Conservation (phyloP, 2,329 filamentous ascomycete genomes). For the Scolecobasidium constrictum region DNA sequence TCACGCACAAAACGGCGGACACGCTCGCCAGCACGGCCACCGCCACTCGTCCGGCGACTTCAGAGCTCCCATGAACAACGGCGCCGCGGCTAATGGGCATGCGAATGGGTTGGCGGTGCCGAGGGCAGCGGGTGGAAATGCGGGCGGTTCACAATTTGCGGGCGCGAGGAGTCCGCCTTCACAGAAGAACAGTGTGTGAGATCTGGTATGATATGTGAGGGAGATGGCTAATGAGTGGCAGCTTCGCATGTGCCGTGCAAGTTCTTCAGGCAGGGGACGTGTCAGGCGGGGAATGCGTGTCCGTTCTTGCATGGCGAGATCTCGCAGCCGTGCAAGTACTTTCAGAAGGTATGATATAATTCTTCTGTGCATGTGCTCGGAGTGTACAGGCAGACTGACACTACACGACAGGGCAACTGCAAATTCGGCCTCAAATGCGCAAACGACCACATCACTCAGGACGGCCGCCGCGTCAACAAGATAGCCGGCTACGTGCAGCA, state of each 20-base stretch:
- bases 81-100: slow-evolving; percentile 18
- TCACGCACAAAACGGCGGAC: no score
- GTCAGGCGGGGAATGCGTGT: slow-evolving; percentile 90
- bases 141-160: slow-evolving; percentile 2
- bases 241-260: slow-evolving; percentile 98
- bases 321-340: slow-evolving; percentile 90
- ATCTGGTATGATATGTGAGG: neutral
- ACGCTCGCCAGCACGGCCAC: no score
- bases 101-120: slow-evolving; percentile 26
- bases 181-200: slow-evolving; percentile 3
- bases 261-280: slow-evolving; percentile 94
- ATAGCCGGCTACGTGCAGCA: slow-evolving; percentile 34
- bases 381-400: neutral
- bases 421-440: slow-evolving; percentile 98
- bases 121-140: slow-evolving; percentile 18
- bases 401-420: slow-evolving; percentile 71
- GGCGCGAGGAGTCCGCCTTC: slow-evolving; percentile 9
- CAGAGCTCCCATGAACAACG: neutral
- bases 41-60: neutral
- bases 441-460: slow-evolving; percentile 87
- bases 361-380: neutral
- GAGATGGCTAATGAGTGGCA: slow-evolving; percentile 41
- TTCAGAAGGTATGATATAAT: slow-evolving; percentile 66
- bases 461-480: slow-evolving; percentile 84
- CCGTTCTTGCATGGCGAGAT: slow-evolving; percentile 93